Percentiles rank a stretch among this genome's conserved stretches.
These are phyloP conservation scores for Mallotus nudiflorus DNA, from an alignment of 345 rosid species.

Conservation along the genomic window DNA sequence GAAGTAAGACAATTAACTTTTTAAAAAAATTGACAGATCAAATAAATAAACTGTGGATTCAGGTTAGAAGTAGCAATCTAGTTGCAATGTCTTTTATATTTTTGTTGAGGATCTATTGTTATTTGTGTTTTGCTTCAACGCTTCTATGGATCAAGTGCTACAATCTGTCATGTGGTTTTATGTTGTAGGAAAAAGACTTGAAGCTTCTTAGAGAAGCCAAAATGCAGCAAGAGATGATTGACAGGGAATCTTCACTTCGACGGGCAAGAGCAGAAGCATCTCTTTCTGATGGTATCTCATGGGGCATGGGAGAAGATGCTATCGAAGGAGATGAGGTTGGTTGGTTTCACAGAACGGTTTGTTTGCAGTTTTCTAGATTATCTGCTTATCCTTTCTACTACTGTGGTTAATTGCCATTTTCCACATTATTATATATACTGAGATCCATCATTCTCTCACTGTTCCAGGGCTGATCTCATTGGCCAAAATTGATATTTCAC, in stretches of 20 bases:
- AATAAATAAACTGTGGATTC: not conserved
- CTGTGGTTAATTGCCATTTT: not conserved
- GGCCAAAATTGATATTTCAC: no score
- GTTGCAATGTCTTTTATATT: not conserved
- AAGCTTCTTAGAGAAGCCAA: constrained; percentile 61
- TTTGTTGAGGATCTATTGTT: not conserved
- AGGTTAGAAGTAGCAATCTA: not conserved
- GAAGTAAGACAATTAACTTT: not conserved
- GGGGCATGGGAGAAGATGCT: constrained; percentile 99
- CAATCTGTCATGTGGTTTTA: constrained; percentile 11
- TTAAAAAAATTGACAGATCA: not conserved
- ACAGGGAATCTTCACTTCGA: constrained; percentile 79
- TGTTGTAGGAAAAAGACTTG: constrained; percentile 60
- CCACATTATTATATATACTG: no score
- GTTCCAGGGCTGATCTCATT: no score
- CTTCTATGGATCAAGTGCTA: no score
- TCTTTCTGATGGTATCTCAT: constrained; percentile 91
- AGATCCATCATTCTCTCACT: no score
- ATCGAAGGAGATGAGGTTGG: constrained; percentile 90
- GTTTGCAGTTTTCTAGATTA: not conserved
- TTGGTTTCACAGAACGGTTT: no score
- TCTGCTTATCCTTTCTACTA: not conserved
- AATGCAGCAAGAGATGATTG: constrained; percentile 53
- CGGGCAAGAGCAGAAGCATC: constrained; percentile 78
- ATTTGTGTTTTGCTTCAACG: not conserved